Conservation (phyloP, 2,329 filamentous ascomycete genomes). For the Colletotrichum plurivorum region DNA sequence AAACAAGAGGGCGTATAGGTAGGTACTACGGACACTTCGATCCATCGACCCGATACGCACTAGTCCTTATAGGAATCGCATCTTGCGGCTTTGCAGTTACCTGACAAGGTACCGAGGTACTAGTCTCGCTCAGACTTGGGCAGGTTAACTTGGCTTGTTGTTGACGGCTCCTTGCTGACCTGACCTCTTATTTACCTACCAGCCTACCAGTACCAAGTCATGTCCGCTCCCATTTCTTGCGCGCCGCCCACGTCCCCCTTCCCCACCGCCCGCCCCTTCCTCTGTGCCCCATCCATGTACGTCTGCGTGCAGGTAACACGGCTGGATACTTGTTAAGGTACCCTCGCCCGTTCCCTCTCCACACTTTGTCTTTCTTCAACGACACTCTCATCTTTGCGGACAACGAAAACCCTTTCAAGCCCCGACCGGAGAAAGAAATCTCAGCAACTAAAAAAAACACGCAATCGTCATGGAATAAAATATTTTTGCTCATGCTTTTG, state of each 20-base stretch:
- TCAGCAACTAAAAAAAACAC: slow-evolving; percentile 3
- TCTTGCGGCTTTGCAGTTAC: too few relatives aligned
- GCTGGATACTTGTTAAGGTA: slow-evolving; percentile 39
- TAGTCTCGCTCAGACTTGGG: neutral
- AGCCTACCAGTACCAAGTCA: slow-evolving; percentile 19
- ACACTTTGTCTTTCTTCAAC: slow-evolving; percentile 42
- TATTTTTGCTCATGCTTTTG: slow-evolving; percentile 30
- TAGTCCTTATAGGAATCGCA: too few relatives aligned
- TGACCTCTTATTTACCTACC: slow-evolving; percentile 13
- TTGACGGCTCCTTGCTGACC: slow-evolving; percentile 7
- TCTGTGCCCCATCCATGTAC: slow-evolving; percentile 37
- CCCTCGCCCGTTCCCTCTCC: slow-evolving; percentile 39
- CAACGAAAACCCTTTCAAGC: slow-evolving; percentile 40
- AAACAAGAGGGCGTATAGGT: slow-evolving; percentile 21
- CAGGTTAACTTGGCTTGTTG: neutral
- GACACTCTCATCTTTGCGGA: slow-evolving; percentile 34
- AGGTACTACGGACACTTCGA: neutral
- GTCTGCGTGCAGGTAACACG: slow-evolving; percentile 29
- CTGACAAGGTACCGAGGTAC: too few relatives aligned
- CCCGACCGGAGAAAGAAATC: slow-evolving; percentile 22
- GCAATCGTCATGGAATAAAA: slow-evolving; percentile 41
- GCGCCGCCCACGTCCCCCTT: neutral
- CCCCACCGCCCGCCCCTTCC: neutral
- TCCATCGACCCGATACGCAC: neutral
- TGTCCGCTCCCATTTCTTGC: slow-evolving; percentile 26